Evolutionary conservation across 345 rosid species (phyloP), one percentile per base, ranked within the genome.

Genomic region (Eutrema yunnanense): DNA sequence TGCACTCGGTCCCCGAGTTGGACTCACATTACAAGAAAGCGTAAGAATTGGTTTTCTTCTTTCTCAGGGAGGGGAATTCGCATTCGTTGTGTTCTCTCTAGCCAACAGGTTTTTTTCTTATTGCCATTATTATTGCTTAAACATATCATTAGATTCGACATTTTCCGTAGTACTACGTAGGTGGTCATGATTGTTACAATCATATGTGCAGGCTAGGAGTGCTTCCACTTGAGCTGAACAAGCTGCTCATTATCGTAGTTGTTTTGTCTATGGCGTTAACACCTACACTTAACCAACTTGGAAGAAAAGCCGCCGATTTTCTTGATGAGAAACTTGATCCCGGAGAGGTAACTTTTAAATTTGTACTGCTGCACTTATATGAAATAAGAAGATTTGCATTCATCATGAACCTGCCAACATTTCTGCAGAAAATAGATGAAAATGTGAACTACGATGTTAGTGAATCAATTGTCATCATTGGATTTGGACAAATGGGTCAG

Each of bases 401-500:
- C 38, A 38, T 62, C 52, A 62, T 7, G 9, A 41, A 43, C 14
- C 53, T 41, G 36, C 57, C 13, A 11, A 46, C 64, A n/a, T 11
- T 13, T 74, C n/a, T 64, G 66, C 93, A 89, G 96, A 88, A 68
- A 79, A 42, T 58, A 64, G 70, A 37, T 13, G 96, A 84, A 81
- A 54, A 62, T 62, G 87, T 86, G 66, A 91, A 78, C 80, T 94
- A 73, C 26, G 84, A 89, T 64, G 89, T 79, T 59, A 85, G 85
- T 40, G 97, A 94, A 74, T 96, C 98, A 55, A 81, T 94, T 78
- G 95, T 94, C 58, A 86, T 94, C 70, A 62, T 94, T 67, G 98
- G 98, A 80, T 94, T 94, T 72, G 92, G 91, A 65, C 97, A 91
- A 84, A 91, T 91, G 96, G 96, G 97, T 67, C 97, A 94, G 96